A percentile compares a stretch with the other conserved stretches of the same genome.
phyloP scores from a whole-genome alignment of 805 yeast genomes.

The Candida quercuum region DNA sequence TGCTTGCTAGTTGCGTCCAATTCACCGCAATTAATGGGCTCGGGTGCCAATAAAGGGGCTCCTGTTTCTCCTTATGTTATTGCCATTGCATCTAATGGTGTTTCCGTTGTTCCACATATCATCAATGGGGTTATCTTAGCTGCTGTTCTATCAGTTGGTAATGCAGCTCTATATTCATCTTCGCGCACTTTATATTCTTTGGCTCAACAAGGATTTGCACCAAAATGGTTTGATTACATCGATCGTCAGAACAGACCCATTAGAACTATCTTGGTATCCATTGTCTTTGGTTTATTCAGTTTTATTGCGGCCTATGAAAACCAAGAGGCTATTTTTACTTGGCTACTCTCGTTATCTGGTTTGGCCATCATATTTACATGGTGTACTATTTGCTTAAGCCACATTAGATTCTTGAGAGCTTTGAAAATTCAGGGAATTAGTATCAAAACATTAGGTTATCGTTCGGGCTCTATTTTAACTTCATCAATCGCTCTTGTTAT shows the following conservation, averaged over 20 bases:
- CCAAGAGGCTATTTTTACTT: conserved; percentile 52
- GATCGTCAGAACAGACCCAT: conserved; percentile 59
- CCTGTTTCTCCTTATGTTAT: conserved; percentile 69
- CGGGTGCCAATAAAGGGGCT: conserved; percentile 28
- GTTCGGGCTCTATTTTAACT: conserved; percentile 41
- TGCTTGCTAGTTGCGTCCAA: conserved; percentile 53
- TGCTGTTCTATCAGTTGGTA: conserved; percentile 53
- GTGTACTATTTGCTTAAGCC: conserved; percentile 49
- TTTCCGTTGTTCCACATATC: conserved; percentile 53
- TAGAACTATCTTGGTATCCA: conserved; percentile 43
- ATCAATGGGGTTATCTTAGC: conserved; percentile 60
- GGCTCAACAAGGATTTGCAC: conserved; percentile 58
- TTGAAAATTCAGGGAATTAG: conserved; percentile 47
- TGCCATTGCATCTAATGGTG: conserved; percentile 51
- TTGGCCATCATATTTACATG: conserved; percentile 60
- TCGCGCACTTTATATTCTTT: conserved; percentile 49
- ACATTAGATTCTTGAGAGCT: conserved; percentile 54
- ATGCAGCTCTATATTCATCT: conserved; percentile 48
- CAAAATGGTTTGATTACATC: conserved; percentile 42
- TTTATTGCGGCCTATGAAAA: conserved; percentile 59
- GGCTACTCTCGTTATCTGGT: conserved; percentile 61
- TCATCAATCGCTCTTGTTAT: conserved; percentile 44
- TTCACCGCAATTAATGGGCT: conserved; percentile 37
- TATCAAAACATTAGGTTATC: conserved; percentile 42
- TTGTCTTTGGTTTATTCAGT: conserved; percentile 51